Base-by-base conservation (phyloP, 352 stramenopile genomes). In the Phytophthora melonis region DNA sequence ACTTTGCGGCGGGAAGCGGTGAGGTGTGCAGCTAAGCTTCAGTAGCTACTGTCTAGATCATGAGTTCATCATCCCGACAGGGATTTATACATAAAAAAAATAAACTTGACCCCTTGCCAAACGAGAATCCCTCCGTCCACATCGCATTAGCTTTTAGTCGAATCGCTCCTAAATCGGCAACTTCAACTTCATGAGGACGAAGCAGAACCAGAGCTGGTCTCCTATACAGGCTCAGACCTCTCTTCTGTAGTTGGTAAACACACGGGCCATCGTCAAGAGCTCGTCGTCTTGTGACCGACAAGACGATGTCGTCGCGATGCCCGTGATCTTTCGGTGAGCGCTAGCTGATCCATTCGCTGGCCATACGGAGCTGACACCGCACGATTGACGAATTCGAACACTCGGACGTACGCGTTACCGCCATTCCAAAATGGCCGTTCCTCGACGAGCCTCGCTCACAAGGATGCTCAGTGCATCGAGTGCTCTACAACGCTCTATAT, bases 1-100 rank as follows among this genome's bases (percentile, higher is more conserved):
- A 78, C 62, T 91, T 91, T 52, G 81, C 58, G 6, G 67, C 63
- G 34, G 59, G 66, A n/a, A 64, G 21, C 10, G 59, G 32, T 16
- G 75, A 79, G 62, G 54, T 47, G n/a, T 81, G 75, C 57, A 58
- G 34, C 32, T 78, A 45, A 70, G 55, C 18, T 27, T 36, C 32
- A 36, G 7, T 2, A 34, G 27, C 25, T 25, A 54, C 2, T 50
- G 21, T 66, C 30, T 66, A 59, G 41, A 21, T 3, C 65, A 30
- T 57, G 65, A 49, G 65, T 72, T 56, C 50, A 16, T 49, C 19
- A 34, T 49, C 53, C 16, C 13, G 39, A 32, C 43, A 39, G 25
- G 45, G 34, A 66, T 41, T 30, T 72, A 58, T 66, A 60, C 56
- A 65, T 59, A 70, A 3, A 56, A 45, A 6, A 34, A 68, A 30